phyloP scores from a whole-genome alignment of 2,329 filamentous ascomycete genomes.

The Monosporascus sp. region DNA sequence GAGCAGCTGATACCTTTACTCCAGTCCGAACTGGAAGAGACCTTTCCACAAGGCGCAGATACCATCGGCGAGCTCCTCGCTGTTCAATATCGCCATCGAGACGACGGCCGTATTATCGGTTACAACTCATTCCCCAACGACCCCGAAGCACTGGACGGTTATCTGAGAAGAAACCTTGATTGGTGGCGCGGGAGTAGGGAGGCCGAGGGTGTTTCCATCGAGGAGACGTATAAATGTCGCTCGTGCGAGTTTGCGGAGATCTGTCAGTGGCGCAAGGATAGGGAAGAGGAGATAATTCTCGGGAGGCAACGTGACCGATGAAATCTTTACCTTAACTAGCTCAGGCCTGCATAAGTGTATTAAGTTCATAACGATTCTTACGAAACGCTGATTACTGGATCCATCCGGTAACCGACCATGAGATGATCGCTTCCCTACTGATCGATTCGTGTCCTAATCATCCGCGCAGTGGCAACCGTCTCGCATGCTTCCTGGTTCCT shows the following conservation, averaged over 20 bases:
- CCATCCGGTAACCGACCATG: too few species aligned
- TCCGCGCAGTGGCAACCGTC: too few species aligned
- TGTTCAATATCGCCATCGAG: conserved; percentile 49
- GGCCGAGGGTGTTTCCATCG: conserved; percentile 69
- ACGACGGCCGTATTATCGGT: conserved; percentile 48
- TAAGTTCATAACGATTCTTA: too few species aligned
- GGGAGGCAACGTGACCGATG: too few species aligned
- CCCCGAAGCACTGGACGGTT: conserved; percentile 53
- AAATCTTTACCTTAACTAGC: too few species aligned
- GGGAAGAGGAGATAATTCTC: conserved; percentile 51
- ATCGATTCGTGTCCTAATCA: too few species aligned
- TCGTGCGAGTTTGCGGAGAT: conserved; percentile 75
- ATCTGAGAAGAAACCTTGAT: conserved; percentile 64
- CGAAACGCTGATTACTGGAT: too few species aligned
- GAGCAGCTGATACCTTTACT: conserved; percentile 42
- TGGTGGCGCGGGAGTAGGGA: conserved; percentile 81
- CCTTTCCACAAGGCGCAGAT: conserved; percentile 45
- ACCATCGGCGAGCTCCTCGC: conserved; percentile 46
- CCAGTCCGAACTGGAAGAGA: conserved; percentile 38
- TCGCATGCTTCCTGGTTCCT: too few species aligned
- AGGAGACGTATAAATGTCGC: conserved; percentile 84
- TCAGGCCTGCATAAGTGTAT: too few species aligned
- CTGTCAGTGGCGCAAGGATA: conserved; percentile 71
- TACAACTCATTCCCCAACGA: conserved; percentile 63
- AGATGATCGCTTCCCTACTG: too few species aligned